These are phyloP conservation scores for Hypoxylon intermedium DNA, from an alignment of 495 filamentous ascomycete species.

Conservation along the genomic window DNA sequence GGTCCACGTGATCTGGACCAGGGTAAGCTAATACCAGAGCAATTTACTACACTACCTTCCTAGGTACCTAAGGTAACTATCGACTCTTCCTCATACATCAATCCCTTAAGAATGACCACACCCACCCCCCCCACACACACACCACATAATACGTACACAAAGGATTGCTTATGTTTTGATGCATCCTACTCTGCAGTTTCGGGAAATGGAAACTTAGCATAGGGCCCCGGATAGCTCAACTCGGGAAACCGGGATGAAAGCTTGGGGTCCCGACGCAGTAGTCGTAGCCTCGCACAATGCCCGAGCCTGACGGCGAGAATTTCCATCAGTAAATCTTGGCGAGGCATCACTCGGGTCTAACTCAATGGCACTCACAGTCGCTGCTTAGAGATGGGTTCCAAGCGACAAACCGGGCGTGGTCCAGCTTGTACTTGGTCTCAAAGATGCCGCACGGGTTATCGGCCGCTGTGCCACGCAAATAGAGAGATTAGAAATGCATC, in stretches of 20 bases:
- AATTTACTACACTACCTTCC: too few relatives aligned
- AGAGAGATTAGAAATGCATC: neutral
- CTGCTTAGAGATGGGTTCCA: slow-evolving; percentile 8
- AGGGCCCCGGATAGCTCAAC: neutral
- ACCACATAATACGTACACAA: too few relatives aligned
- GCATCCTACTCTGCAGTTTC: too few relatives aligned
- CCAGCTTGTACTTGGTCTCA: slow-evolving; percentile 2
- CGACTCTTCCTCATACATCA: too few relatives aligned
- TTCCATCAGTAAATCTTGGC: neutral
- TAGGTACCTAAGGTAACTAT: too few relatives aligned
- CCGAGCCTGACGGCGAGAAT: neutral
- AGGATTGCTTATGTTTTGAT: too few relatives aligned
- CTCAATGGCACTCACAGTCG: slow-evolving; percentile 1
- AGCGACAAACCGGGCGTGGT: neutral
- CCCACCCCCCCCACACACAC: too few relatives aligned
- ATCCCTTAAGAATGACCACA: too few relatives aligned
- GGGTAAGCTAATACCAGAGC: too few relatives aligned
- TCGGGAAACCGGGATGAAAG: neutral
- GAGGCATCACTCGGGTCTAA: neutral
- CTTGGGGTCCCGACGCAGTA: neutral
- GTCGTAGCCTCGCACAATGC: neutral
- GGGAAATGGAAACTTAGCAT: neutral
- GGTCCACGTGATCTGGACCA: too few relatives aligned
- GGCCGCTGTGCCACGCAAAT: neutral
- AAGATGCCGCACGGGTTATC: slow-evolving; percentile 5